A percentile compares a stretch with the other conserved stretches of the same genome.
phyloP scores from a whole-genome alignment of 306 rosid genomes.

The Rosa lucieae region DNA sequence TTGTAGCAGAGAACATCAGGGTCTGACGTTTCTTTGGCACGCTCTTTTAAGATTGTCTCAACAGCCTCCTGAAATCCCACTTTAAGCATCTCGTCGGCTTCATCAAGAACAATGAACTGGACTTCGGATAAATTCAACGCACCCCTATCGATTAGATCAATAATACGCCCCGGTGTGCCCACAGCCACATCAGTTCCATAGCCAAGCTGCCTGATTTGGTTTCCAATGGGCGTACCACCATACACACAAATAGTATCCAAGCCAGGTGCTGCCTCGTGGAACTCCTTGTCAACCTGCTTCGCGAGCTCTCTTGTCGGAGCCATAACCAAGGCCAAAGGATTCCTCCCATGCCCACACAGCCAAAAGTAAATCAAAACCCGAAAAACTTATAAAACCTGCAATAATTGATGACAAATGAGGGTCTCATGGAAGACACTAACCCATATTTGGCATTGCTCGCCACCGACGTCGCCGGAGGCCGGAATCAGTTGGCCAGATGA shows the following conservation, averaged over 20 bases:
- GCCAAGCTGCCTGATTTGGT: constrained; percentile 81
- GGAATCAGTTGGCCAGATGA: background rate
- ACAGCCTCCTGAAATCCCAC: constrained; percentile 97
- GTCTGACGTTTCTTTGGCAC: constrained; percentile 79
- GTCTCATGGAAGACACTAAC: too few relatives aligned
- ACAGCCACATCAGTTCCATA: constrained; percentile 89
- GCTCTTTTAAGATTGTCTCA: constrained; percentile 73
- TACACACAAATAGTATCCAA: constrained; percentile 91
- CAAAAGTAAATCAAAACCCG: background rate
- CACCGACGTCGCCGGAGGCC: background rate
- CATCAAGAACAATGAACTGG: constrained; percentile 83
- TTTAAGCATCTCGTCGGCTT: constrained; percentile 99
- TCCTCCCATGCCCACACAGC: constrained; percentile 61
- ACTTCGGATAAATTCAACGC: constrained; percentile 78
- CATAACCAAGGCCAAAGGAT: constrained; percentile 90
- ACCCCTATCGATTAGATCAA: constrained; percentile 86
- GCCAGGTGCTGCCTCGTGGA: constrained; percentile 72
- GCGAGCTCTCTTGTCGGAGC: constrained; percentile 99
- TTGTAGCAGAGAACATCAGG: constrained; percentile 96
- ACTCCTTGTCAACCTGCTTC: constrained; percentile 81
- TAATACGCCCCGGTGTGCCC: constrained; percentile 93
- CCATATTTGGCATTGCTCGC: background rate
- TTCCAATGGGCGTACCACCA: constrained; percentile 86
- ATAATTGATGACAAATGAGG: too few relatives aligned
- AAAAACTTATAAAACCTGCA: too few relatives aligned